Base-by-base conservation (phyloP, 1,139 yeast genomes). In the Pichia sp. region DNA sequence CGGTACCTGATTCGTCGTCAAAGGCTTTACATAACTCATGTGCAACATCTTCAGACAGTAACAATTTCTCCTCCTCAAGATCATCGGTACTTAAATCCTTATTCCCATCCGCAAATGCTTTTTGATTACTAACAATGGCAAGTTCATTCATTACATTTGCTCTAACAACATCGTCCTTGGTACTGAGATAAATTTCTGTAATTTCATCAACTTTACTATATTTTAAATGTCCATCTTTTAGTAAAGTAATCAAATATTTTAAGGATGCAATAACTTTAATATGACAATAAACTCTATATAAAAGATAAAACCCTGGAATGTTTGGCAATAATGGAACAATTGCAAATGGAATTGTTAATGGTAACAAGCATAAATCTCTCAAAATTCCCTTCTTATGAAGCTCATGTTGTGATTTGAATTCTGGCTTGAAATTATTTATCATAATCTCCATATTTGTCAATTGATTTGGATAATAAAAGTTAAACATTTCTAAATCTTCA, bases 261-360 rank as follows among this genome's bases (percentile, higher is more conserved):
- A 89, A 87, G 0, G 97, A 97, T 51, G 79, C 67, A 54, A 79
- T 73, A 1, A 96, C 96, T 63, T 86, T 87, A 63, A 83, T 74
- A 66, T 91, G 88, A 63, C 96, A 88, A 70, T 89, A 93, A 22
- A 87, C 75, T 58, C 99, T 75, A 67, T 86, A 93, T 7, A 87
- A 74, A 45, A 91, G 69, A 64, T 90, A 93, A 62, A 93, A 85
- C 0, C 97, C 97, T 0, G 99, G 99, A n/a, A 93, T 79, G 61
- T 93, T 93, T 22, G 99, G 99, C 1, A 91, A 67, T n/a, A 91
- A 75, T 0, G 99, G 99, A 0, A 93, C 64, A 46, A 90, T 64
- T 0, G 89, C 90, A 51, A 90, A 68, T 1, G 99, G 99, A 9
- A 89, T 64, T 0, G 95, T 81, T 45, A 91, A 59, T 1, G 98